Evolutionary conservation across 306 rosid species (phyloP), one percentile per base, ranked within the genome.

Genomic region (Dalbergia cultrata): DNA sequence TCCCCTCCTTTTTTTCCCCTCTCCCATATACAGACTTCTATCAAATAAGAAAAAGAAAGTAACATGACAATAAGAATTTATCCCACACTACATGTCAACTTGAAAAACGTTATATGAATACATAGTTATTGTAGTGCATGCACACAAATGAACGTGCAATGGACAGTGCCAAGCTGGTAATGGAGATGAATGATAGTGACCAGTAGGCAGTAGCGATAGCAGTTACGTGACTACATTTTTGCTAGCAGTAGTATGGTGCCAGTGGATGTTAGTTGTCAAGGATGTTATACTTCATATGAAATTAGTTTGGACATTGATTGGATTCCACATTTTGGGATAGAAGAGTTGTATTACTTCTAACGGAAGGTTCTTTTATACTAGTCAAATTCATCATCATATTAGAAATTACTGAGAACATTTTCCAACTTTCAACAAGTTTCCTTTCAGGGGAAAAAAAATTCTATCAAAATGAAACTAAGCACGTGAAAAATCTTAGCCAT

Each of bases 401-500:
- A 70, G 54, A 57, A 76, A 77, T 63, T 33, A 60, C 35, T 44
- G 71, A 68, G 18, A 50, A 74, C 67, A 74, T 59, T 74, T 74
- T 35, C 17, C 43, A 79, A 21, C 19, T 63, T 56, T 34, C 57
- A 79, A 62, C 31, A 67, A 79, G 78, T 39, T 43, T 26, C 45
- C 31, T 74, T 69, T 8, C 54, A 12, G 1, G 17, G 61, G 52
- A 21, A 45, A 44, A 56, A n/a, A 69, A 80, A 59, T 52, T 37
- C 52, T 9, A 58, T 72, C 13, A 41, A 69, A 54, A 77, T 41
- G 44, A 45, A 12, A 65, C 13, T 61, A 17, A 68, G 56, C 57
- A 67, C 7, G 66, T 67, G 18, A 50, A 49, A 81, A 82, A 49
- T 68, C 13, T 67, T 45, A 26, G 85, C 67, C 31, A 82, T 60